phyloP scores from a whole-genome alignment of 768 basidiomycete species.

The Boletus speciosus region DNA sequence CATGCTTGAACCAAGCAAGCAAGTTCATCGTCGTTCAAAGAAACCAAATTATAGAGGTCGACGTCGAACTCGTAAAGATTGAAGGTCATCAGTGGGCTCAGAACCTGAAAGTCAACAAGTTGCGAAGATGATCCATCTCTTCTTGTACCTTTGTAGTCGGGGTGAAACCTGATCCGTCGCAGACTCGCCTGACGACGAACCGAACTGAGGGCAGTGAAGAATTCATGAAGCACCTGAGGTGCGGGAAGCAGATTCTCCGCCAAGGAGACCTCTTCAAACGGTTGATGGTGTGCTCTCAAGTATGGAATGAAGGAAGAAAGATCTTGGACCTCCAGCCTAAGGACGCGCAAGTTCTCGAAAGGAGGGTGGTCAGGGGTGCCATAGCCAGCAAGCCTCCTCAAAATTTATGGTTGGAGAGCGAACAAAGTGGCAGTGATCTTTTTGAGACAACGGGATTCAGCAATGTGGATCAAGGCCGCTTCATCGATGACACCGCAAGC shows the following conservation, averaged over 20 bases:
- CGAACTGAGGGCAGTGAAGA: neutral
- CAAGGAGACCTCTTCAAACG: slow-evolving; percentile 5
- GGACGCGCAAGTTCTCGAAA: slow-evolving; percentile 8
- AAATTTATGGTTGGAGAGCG: neutral
- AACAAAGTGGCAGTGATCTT: neutral
- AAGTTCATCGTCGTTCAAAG: slow-evolving; percentile 6
- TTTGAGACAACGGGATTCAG: neutral
- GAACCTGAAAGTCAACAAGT: neutral
- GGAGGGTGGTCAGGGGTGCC: neutral
- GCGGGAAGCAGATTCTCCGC: neutral
- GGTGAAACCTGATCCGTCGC: neutral
- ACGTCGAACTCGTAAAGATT: neutral
- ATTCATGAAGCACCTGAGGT: neutral
- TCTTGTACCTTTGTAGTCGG: neutral
- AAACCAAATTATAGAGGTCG: neutral
- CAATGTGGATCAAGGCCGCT: neutral
- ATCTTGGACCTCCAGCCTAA: neutral
- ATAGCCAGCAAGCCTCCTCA: neutral
- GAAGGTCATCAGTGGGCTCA: slow-evolving; percentile 3
- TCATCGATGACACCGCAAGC: neutral
- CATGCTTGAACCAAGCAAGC: neutral
- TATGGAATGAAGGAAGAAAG: slow-evolving; percentile 7
- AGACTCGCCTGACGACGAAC: neutral
- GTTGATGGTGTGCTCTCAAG: slow-evolving; percentile 4
- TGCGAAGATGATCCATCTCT: neutral